Conservation (phyloP, 192 early-diverging fungal genomes). For the Coemansia sp. region DNA sequence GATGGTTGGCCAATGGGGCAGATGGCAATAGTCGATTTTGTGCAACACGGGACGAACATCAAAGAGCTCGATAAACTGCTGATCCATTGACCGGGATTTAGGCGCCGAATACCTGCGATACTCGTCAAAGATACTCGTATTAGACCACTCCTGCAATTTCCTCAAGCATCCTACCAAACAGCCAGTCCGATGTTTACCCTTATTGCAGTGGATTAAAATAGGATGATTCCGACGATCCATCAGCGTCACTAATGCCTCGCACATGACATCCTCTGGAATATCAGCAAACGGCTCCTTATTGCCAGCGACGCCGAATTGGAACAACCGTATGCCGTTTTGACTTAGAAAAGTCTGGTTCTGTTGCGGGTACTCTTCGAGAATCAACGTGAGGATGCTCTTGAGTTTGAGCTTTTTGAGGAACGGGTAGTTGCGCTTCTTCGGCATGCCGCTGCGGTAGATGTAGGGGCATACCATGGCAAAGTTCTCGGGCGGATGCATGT, state of each 20-base stretch:
- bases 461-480: constrained; percentile 94
- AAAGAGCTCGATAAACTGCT: constrained; percentile 85
- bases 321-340: constrained; percentile 74
- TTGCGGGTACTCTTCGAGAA: constrained; percentile 87
- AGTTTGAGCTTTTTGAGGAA: constrained; percentile 88
- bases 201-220: constrained; percentile 95
- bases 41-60: constrained; percentile 69
- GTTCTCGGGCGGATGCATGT: constrained; percentile 88
- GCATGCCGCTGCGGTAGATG: constrained; percentile 94
- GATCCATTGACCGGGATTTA: constrained; percentile 82
- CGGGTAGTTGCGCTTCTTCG: constrained; percentile 88
- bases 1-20: constrained; percentile 73
- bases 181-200: constrained; percentile 98
- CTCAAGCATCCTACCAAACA: constrained; percentile 93
- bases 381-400: constrained; percentile 90
- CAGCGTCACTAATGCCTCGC: constrained; percentile 28
- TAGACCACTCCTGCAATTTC: constrained; percentile 92
- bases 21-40: constrained; percentile 57
- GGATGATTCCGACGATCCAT: constrained; percentile 75
- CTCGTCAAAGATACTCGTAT: constrained; percentile 97
- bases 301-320: constrained; percentile 88
- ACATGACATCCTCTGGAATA: constrained; percentile 51
- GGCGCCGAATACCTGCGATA: constrained; percentile 90
- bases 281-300: constrained; percentile 78
- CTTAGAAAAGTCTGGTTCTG: constrained; percentile 86